Conservation (phyloP, 1,284 basidiomycete species). For the Boletus sp. region DNA sequence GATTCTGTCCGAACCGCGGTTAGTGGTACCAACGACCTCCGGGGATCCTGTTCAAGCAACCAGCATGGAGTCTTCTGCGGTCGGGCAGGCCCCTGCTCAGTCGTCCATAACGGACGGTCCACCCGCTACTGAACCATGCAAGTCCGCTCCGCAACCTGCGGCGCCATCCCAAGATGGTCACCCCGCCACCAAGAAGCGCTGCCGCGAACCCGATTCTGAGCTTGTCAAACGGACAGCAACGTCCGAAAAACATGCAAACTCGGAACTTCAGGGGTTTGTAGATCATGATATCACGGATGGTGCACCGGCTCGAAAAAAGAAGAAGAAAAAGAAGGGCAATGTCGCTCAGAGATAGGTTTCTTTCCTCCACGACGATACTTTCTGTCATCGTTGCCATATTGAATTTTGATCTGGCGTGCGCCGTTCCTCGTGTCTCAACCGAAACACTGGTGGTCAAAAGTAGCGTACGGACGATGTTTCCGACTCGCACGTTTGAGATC, state of each 20-base stretch:
- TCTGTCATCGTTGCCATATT: too few relatives aligned
- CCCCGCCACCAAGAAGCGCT: slow-evolving; percentile 20
- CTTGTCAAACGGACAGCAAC: background rate
- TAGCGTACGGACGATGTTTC: too few relatives aligned
- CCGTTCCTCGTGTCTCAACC: too few relatives aligned
- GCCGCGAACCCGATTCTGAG: slow-evolving; percentile 12
- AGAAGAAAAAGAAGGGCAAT: slow-evolving; percentile 22
- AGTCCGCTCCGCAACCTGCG: background rate
- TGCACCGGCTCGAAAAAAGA: slow-evolving; percentile 20
- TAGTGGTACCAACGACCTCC: too few relatives aligned
- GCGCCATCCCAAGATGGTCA: background rate
- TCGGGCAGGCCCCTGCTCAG: background rate
- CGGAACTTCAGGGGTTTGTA: too few relatives aligned
- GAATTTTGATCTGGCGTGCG: too few relatives aligned
- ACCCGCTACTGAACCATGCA: background rate
- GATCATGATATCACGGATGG: background rate
- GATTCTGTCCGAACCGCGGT: slow-evolving; percentile 74
- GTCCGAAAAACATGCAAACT: background rate
- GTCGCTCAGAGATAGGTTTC: too few relatives aligned
- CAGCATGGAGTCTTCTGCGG: background rate
- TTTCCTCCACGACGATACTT: too few relatives aligned
- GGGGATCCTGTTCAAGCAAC: too few relatives aligned
- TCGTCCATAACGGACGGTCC: background rate
- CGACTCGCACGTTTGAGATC: too few relatives aligned
- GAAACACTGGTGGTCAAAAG: too few relatives aligned